phyloP scores from a whole-genome alignment of 306 rosid genomes.

The Benincasa hispida region DNA sequence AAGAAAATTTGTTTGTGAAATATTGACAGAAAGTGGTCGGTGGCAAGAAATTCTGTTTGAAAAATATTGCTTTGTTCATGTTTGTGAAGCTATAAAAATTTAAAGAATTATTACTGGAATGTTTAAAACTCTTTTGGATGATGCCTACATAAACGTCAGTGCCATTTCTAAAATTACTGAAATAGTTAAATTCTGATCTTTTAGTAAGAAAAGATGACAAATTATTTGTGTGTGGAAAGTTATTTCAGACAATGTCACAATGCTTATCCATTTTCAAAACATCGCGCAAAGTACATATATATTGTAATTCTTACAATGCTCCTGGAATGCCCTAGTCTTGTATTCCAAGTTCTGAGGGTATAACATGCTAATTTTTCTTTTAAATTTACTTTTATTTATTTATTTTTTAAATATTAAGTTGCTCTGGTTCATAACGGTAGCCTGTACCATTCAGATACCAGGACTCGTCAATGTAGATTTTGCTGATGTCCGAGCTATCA shows the following conservation, averaged over 20 bases:
- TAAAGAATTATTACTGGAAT: not conserved
- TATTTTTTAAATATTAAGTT: too few species aligned
- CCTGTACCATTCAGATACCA: conserved; percentile 52
- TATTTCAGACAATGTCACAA: not conserved
- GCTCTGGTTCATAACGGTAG: not conserved
- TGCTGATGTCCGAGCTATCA: conserved; percentile 92
- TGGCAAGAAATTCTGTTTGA: not conserved
- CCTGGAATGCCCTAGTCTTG: not conserved
- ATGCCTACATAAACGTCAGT: not conserved
- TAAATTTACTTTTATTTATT: not conserved
- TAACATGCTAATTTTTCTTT: not conserved
- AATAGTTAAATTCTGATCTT: not conserved
- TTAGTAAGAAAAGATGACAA: not conserved
- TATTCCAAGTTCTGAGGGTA: conserved; percentile 1
- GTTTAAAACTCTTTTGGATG: not conserved
- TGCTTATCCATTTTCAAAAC: not conserved
- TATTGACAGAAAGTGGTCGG: not conserved
- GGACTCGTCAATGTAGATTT: conserved; percentile 91
- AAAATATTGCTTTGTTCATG: not conserved
- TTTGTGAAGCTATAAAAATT: not conserved
- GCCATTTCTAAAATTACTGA: not conserved
- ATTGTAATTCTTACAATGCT: not conserved
- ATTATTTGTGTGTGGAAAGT: not conserved
- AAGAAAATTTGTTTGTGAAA: too few species aligned
- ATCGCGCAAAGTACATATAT: not conserved